phyloP scores from a whole-genome alignment of 371 early-diverging fungal genomes.

The Lichtheimia corymbifera region DNA sequence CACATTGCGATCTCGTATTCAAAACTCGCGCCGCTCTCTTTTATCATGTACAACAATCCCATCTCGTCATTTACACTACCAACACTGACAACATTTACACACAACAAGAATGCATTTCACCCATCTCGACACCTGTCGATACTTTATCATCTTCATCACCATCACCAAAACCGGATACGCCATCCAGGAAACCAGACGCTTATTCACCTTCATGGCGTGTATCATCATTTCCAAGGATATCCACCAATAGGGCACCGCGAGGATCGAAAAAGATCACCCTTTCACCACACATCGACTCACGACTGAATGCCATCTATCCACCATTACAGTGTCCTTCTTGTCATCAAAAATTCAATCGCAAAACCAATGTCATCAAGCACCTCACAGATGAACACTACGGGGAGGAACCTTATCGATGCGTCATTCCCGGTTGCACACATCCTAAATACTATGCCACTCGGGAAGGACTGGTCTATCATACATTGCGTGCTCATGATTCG shows the following conservation, averaged over 20 bases:
- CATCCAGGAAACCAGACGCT: background rate
- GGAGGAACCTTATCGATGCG: conserved; percentile 48
- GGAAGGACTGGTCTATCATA: conserved; percentile 52
- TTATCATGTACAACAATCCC: conserved; percentile 18
- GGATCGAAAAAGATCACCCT: conserved; percentile 32
- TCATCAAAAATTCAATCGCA: conserved; percentile 34
- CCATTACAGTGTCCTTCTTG: conserved; percentile 50
- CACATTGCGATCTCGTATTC: conserved; percentile 20
- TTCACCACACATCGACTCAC: conserved; percentile 25
- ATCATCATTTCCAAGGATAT: conserved; percentile 4
- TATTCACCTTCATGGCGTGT: conserved; percentile 7
- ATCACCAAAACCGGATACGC: background rate
- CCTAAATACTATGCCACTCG: conserved; percentile 47
- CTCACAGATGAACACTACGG: conserved; percentile 39
- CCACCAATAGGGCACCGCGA: conserved; percentile 16
- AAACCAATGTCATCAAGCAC: conserved; percentile 52
- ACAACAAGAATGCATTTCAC: background rate
- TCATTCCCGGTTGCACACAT: conserved; percentile 39
- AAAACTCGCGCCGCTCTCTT: conserved; percentile 13
- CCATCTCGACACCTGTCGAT: background rate
- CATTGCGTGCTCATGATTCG: conserved; percentile 38
- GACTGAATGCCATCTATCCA: conserved; percentile 36
- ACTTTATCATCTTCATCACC: conserved; percentile 1
- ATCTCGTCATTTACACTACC: conserved; percentile 12
- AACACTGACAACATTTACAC: background rate